Evolutionary conservation across 108 stramenopile genomes (phyloP), one percentile per base, ranked within the genome.

Genomic region (Cyclotella kingstonii): DNA sequence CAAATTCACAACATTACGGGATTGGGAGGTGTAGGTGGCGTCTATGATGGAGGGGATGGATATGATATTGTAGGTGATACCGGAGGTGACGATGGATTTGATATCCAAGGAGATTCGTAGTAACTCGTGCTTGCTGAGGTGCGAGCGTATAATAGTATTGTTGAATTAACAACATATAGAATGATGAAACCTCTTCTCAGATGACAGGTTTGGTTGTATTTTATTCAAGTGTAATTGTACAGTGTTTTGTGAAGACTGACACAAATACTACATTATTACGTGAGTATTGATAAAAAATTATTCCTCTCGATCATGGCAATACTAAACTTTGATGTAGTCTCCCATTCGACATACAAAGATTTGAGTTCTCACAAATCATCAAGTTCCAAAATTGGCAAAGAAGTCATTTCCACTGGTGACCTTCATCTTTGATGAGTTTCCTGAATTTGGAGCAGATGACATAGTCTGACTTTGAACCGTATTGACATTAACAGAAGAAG

Each of bases 381-480:
- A 89, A 28, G 83, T 66, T 42, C 91, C 91, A 81, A 93, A 93
- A 41, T 80, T 77, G 28, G 88, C 75, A 70, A 93, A 93, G 63
- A 93, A 93, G 74, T 93, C 91, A 57, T 81, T 81, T 10, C 60
- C 63, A 49, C 43, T 61, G 2, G 70, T 44, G 27, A 82, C 73
- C 59, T 82, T 79, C 33, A 75, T 9, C 36, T 77, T 77, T 50
- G 66, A 21, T 11, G 56, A 39, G 57, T 70, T 63, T 5, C 48
- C 54, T 11, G 71, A 73, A 29, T 54, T 66, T 1, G 70, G 76
- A 2, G 68, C 45, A 21, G 59, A 28, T 11, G 66, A 41, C 12
- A 23, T 29, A 29, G 26, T 27, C 18, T 17, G 63, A 47, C 33
- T 46, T 39, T 50, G 65, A 9, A 15, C 68, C 41, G 23, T 59